Conservation (phyloP, 805 yeast genomes). For the Metschnikowia lunata region DNA sequence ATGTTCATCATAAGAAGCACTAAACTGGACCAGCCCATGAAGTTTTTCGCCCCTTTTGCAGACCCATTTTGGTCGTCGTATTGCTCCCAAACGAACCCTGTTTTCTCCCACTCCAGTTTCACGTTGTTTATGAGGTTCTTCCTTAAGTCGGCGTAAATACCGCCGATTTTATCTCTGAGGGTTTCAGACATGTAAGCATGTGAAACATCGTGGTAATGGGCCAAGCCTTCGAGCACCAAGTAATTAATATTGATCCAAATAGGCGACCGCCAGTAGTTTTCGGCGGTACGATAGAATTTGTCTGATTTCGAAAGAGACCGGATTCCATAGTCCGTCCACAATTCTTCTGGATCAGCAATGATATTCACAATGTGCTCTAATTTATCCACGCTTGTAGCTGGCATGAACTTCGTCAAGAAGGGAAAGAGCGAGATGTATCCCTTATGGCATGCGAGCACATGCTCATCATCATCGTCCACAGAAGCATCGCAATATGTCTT, state of each 20-base stretch:
- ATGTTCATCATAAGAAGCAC: constrained; percentile 77
- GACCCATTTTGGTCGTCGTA: constrained; percentile 74
- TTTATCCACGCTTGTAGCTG: constrained; percentile 40
- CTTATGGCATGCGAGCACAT: constrained; percentile 69
- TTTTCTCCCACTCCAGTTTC: constrained; percentile 59
- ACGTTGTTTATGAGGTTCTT: constrained; percentile 65
- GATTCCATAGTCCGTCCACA: constrained; percentile 78
- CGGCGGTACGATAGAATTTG: constrained; percentile 64
- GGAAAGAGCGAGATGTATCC: constrained; percentile 90
- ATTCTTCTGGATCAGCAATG: constrained; percentile 63
- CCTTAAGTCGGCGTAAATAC: constrained; percentile 53
- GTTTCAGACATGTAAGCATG: constrained; percentile 26
- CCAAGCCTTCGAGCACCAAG: constrained; percentile 65
- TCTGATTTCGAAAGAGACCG: constrained; percentile 74
- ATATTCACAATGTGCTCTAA: constrained; percentile 50
- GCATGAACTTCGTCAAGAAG: constrained; percentile 64
- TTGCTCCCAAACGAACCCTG: constrained; percentile 90
- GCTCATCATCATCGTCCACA: constrained; percentile 67
- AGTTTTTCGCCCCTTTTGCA: constrained; percentile 80
- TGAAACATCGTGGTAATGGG: constrained; percentile 44
- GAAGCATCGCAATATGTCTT: constrained; percentile 79
- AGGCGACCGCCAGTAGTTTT: constrained; percentile 95
- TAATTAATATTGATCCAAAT: constrained; percentile 92
- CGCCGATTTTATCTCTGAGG: constrained; percentile 37
- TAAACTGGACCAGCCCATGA: constrained; percentile 91